These are phyloP conservation scores for Penicillium sp. DNA, from an alignment of 2,329 filamentous ascomycete species.

Conservation along the genomic window DNA sequence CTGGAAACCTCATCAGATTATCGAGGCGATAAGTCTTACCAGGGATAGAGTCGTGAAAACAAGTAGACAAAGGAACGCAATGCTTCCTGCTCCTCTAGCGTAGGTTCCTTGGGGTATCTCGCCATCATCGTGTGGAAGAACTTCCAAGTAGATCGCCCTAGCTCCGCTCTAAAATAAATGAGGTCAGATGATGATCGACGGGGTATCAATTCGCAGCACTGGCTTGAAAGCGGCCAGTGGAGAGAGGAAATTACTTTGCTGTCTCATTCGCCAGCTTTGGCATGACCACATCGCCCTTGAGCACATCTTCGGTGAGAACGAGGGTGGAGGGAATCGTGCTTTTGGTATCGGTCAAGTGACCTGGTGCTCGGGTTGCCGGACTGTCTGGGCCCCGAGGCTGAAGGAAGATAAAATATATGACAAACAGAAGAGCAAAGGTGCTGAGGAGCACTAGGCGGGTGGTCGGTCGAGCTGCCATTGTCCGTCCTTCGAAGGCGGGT, in stretches of 20 bases:
- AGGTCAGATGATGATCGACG: not conserved
- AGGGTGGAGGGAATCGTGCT: conserved; percentile 18
- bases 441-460: conserved; percentile 34
- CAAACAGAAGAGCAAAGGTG: conserved; percentile 27
- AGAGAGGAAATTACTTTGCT: conserved; percentile 34
- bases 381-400: conserved; percentile 34
- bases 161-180: conserved; percentile 48
- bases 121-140: conserved; percentile 65
- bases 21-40: conserved; percentile 35
- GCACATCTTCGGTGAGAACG: conserved; percentile 30
- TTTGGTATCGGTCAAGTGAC: conserved; percentile 30
- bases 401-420: conserved; percentile 37
- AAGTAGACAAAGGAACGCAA: conserved; percentile 59
- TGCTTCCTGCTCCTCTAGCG: conserved; percentile 56
- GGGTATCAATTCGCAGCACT: not conserved
- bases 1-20: not conserved
- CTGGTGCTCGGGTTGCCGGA: conserved; percentile 37
- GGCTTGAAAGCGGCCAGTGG: not conserved
- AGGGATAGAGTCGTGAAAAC: conserved; percentile 63
- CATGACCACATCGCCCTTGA: conserved; percentile 45
- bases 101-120: conserved; percentile 61
- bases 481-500: not conserved
- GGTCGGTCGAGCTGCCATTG: conserved; percentile 36
- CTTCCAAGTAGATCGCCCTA: conserved; percentile 63
- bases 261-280: conserved; percentile 48